A percentile compares a stretch with the other conserved stretches of the same genome.
Evolutionary conservation across 768 basidiomycete genomes (phyloP).

Genomic region (Termitomyces sp.): DNA sequence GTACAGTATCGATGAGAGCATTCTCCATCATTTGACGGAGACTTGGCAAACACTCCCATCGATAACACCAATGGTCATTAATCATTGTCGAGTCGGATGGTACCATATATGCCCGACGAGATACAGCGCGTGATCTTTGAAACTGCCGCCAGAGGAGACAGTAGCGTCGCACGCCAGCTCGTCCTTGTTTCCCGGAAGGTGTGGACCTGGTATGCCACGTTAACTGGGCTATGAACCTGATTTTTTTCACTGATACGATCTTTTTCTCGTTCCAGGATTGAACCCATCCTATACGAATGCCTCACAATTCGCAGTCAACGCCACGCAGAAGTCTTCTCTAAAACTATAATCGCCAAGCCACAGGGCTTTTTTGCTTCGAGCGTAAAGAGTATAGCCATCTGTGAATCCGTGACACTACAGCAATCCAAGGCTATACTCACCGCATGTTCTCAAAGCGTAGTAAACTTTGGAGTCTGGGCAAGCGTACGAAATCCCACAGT

Average conservation of each 20-base stretch:
- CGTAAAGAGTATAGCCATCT: slow-evolving; percentile 12
- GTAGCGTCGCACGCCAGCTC: slow-evolving; percentile 17
- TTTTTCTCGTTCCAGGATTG: slow-evolving; percentile 15
- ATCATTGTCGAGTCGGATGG: not conserved
- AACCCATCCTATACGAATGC: slow-evolving; percentile 25
- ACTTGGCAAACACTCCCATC: not conserved
- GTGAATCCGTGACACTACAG: slow-evolving; percentile 16
- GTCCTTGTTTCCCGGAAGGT: slow-evolving; percentile 22
- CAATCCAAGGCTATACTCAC: slow-evolving; percentile 18
- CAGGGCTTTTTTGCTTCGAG: slow-evolving; percentile 6
- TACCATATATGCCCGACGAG: slow-evolving; percentile 18
- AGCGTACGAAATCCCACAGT: slow-evolving; percentile 15
- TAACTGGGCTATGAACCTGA: not conserved
- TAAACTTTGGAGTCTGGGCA: slow-evolving; percentile 16
- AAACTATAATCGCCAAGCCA: slow-evolving; percentile 14
- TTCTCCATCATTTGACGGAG: not conserved
- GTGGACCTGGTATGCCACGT: slow-evolving; percentile 20
- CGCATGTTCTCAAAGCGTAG: slow-evolving; percentile 12
- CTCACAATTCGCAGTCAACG: slow-evolving; percentile 19
- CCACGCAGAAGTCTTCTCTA: slow-evolving; percentile 17
- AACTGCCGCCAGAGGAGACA: slow-evolving; percentile 19
- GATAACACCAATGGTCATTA: slow-evolving; percentile 2
- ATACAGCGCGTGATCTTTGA: slow-evolving; percentile 24
- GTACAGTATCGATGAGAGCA: too few species aligned
- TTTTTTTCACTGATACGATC: not conserved